A percentile compares a stretch with the other conserved stretches of the same genome.
phyloP scores from a whole-genome alignment of 768 basidiomycete species.

The Tubosaeta sp. region DNA sequence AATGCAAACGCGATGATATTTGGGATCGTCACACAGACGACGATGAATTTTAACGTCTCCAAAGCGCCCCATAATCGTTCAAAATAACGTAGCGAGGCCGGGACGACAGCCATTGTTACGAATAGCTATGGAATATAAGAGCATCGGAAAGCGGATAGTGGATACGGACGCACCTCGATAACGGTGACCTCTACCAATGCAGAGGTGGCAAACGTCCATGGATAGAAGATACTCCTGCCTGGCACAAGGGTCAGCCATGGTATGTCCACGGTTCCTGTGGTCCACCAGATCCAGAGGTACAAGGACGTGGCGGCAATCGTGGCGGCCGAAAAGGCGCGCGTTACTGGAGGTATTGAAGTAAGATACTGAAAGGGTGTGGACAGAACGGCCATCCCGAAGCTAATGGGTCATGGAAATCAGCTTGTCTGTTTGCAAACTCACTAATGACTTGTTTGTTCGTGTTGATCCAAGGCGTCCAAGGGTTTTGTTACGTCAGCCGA shows the following conservation, averaged over 20 bases:
- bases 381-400: conserved; percentile 61
- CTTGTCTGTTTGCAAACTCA: neutral
- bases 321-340: conserved; percentile 63
- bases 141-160: neutral
- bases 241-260: conserved; percentile 81
- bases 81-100: conserved; percentile 82
- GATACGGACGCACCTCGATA: conserved; percentile 62
- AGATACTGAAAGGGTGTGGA: conserved; percentile 67
- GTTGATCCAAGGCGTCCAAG: conserved; percentile 9
- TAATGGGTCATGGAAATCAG: conserved; percentile 14
- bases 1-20: conserved; percentile 88
- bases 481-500: conserved; percentile 29
- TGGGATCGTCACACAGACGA: conserved; percentile 69
- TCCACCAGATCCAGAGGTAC: conserved; percentile 64
- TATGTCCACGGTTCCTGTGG: conserved; percentile 37
- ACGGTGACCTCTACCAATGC: conserved; percentile 81
- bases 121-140: conserved; percentile 53
- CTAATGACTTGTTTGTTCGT: conserved; percentile 20
- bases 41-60: conserved; percentile 83
- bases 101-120: conserved; percentile 70
- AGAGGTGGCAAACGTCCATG: conserved; percentile 93
- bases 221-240: conserved; percentile 75
- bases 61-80: conserved; percentile 92
- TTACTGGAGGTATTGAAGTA: conserved; percentile 73
- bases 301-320: conserved; percentile 55